Evolutionary conservation across 2,329 filamentous ascomycete genomes (phyloP), one percentile per base, ranked within the genome.

Genomic region (Aspergillus glaucus): DNA sequence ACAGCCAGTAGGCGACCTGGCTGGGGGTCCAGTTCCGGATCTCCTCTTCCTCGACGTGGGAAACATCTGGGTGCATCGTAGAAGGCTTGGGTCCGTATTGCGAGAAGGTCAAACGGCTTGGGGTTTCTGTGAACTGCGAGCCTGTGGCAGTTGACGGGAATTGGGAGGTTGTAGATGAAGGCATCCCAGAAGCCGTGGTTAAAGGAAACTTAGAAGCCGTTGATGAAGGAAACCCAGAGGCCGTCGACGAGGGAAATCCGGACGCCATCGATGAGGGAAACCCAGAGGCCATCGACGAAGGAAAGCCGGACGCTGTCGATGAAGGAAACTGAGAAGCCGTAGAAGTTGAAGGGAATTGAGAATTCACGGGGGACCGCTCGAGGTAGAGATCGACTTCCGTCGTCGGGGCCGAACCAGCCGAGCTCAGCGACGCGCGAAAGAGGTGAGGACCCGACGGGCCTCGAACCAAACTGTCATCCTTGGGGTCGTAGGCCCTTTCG

Each of bases 361-460:
- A 44, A 24, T 49, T 26, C 17, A 53, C 40, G 6, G 55, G 53
- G 4, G 56, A 55, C 19, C 49, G 49, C 12, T 57, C 50, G 19
- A 57, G 53, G 36, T 54, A 52, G 24, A 60, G 30, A 36, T 56
- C 52, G n/a, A 60, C 50, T 9, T 60, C 56, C 4, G 55, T 49
- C 4, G 52, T 47, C n/a, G 48, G 46, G 10, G 40, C 44, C 21
- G 51, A 54, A 9, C 48, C 47, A 6, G 56, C 55, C 12, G 55
- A 58, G 45, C 50, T 51, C 28, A 59, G 48, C 37, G 45, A 83
- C 79, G 39, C 80, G 78, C 87, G 82, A 71, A 96, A 95, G 15
- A 96, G 78, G 71, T 96, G 91, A n/a, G 91, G 91, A 2, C 91
- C 91, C 58, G 81, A 80, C 3, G 91, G 91, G 1, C 91, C 91